Percentiles rank a stretch among this genome's conserved stretches.
These are phyloP conservation scores for Aphanocladium album DNA, from an alignment of 2,329 filamentous ascomycete species.

Conservation along the genomic window DNA sequence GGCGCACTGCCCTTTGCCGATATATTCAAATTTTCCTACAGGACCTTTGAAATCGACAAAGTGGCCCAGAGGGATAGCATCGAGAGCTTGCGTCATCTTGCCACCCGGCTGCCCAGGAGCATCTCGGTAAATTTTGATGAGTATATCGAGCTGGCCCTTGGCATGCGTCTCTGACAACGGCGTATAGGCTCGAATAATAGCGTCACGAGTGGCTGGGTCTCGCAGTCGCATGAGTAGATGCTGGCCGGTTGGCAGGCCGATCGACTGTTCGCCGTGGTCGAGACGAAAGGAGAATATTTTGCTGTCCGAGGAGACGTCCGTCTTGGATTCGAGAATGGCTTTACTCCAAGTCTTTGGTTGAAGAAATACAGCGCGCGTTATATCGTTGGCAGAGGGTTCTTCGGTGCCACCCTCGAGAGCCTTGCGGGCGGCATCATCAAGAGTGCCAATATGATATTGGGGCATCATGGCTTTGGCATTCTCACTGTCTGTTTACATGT, in stretches of 20 bases:
- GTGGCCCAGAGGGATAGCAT: slow-evolving; percentile 66
- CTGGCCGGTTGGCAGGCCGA: slow-evolving; percentile 79
- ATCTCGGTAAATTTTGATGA: slow-evolving; percentile 78
- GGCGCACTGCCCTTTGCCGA: slow-evolving; percentile 58
- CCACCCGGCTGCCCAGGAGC: slow-evolving; percentile 56
- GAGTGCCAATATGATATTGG: slow-evolving; percentile 74
- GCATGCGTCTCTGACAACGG: slow-evolving; percentile 63
- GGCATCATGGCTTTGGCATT: slow-evolving; percentile 90
- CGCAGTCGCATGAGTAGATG: slow-evolving; percentile 80
- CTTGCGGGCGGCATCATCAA: slow-evolving; percentile 54
- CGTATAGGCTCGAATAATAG: slow-evolving; percentile 82
- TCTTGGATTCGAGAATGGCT: slow-evolving; percentile 63
- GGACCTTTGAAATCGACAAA: slow-evolving; percentile 83
- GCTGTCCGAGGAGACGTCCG: slow-evolving; percentile 68
- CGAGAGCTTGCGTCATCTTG: slow-evolving; percentile 76
- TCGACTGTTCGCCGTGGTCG: slow-evolving; percentile 61
- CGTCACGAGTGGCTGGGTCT: slow-evolving; percentile 64
- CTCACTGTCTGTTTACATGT: slow-evolving; percentile 65
- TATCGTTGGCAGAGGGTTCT: slow-evolving; percentile 29
- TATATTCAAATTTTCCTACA: slow-evolving; percentile 78
- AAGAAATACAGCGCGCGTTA: slow-evolving; percentile 60
- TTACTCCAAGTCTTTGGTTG: slow-evolving; percentile 69
- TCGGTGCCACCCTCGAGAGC: slow-evolving; percentile 43
- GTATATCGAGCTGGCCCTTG: slow-evolving; percentile 63
- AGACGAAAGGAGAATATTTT: slow-evolving; percentile 77